phyloP scores from a whole-genome alignment of 108 stramenopile species.

The Fragilaria radians region DNA sequence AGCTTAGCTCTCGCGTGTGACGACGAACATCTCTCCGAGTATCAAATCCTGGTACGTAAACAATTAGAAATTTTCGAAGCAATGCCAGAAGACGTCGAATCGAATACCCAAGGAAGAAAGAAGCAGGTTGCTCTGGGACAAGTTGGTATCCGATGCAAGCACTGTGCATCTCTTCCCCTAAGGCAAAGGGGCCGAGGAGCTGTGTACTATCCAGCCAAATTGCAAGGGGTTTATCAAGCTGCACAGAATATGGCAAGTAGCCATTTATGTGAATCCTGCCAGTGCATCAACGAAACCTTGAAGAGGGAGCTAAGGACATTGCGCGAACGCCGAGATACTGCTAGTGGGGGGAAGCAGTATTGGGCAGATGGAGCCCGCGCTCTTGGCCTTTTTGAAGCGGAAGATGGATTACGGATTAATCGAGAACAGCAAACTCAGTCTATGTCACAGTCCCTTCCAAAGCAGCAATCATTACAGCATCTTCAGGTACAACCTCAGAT shows the following conservation, averaged over 20 bases:
- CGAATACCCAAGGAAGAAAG: conserved; percentile 44
- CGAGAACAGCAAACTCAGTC: neutral
- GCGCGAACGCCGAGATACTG: conserved; percentile 19
- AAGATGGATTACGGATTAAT: neutral
- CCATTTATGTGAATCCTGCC: conserved; percentile 20
- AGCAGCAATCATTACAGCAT: no score
- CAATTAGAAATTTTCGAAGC: conserved; percentile 58
- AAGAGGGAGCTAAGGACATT: conserved; percentile 12
- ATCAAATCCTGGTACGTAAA: conserved; percentile 52
- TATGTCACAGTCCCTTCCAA: no score
- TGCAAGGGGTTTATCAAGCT: conserved; percentile 42
- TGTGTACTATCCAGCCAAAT: conserved; percentile 46
- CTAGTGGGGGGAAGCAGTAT: conserved; percentile 31
- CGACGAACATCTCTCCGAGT: conserved; percentile 37
- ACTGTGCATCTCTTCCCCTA: conserved; percentile 33
- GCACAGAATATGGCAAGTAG: conserved; percentile 33
- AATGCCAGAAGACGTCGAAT: conserved; percentile 26
- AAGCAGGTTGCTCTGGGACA: conserved; percentile 37
- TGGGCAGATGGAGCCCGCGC: conserved; percentile 27
- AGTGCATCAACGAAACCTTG: conserved; percentile 14
- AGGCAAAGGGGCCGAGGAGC: conserved; percentile 37
- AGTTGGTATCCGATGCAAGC: conserved; percentile 54
- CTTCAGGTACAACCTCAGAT: no score
- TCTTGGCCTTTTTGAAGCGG: conserved; percentile 23
- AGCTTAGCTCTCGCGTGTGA: conserved; percentile 22